Base-by-base conservation (phyloP, 306 rosid species). In the Biancaea sappan region DNA sequence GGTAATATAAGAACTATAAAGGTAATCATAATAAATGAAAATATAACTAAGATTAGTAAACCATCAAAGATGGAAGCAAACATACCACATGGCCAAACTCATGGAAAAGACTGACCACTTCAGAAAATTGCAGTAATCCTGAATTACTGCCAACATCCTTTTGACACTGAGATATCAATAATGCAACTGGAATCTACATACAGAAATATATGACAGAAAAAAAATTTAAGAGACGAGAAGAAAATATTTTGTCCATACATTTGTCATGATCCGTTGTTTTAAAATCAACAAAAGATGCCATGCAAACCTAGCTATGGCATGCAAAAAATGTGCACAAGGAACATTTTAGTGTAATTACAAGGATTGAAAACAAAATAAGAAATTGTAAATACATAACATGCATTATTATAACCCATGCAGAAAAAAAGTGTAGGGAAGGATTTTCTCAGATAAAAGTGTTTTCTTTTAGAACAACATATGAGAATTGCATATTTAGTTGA, bases 51-150 rank as follows among this genome's bases (percentile, higher is more conserved):
- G 52, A 64, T 22, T 26, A 75, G 73, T 46, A 69, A 74, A 80
- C 35, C 35, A n/a, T 38, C 76, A 47, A 63, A 75, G 47, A 79
- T 18, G 26, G 80, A 70, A 89, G 76, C 71, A 73, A 74, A 73
- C 92, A 69, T 92, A 94, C 99, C 99, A 94, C 89, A 64, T 94
- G 99, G 80, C 99, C 99, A 79, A 94, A 87, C 88, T 94, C 97
- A 25, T 92, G 96, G 87, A 94, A 87, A 79, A 94, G 89, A 81
- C 88, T 79, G 75, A 90, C 95, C 84, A 94, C 95, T 86, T 94
- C 97, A 40, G 99, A 84, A 85, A 94, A 94, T 69, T 88, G 86
- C 79, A 94, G 82, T 76, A 94, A 84, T 78, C 85, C 92, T 80
- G 95, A 79, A 35, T 75, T 82, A 82, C 84, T 76, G 40, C 72